Evolutionary conservation across 2,329 filamentous ascomycete species (phyloP).

Genomic region (Xylariaceae sp.): DNA sequence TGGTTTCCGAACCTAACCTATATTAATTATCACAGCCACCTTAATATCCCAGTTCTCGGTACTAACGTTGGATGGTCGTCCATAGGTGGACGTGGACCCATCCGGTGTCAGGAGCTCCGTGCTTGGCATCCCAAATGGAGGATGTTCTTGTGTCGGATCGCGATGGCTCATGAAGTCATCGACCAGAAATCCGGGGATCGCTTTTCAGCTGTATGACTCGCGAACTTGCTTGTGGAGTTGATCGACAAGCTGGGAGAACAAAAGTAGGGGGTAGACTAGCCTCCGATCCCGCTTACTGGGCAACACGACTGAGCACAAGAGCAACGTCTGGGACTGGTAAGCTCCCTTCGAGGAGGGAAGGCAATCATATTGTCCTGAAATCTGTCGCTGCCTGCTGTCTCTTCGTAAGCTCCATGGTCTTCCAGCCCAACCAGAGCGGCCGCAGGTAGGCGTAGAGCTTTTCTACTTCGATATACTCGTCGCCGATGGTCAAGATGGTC

Average conservation of each 20-base stretch:
- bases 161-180: background rate
- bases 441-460: slow-evolving; percentile 17
- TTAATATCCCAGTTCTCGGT: background rate
- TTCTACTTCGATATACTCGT: slow-evolving; percentile 33
- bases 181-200: background rate
- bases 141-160: background rate
- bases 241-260: no score
- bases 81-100: background rate
- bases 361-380: background rate
- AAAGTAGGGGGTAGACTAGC: no score
- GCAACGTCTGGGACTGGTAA: no score
- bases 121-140: background rate
- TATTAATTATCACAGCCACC: background rate
- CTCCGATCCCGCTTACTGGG: no score
- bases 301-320: no score
- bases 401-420: slow-evolving; percentile 23
- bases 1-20: background rate
- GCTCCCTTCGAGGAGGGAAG: no score
- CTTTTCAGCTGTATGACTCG: no score
- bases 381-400: slow-evolving; percentile 23
- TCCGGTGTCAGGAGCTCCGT: background rate
- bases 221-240: no score
- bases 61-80: background rate
- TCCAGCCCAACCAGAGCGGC: slow-evolving; percentile 29
- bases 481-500: slow-evolving; percentile 27